Evolutionary conservation across 129 eudicot genomes (phyloP).

Genomic region (Silybum marianum): DNA sequence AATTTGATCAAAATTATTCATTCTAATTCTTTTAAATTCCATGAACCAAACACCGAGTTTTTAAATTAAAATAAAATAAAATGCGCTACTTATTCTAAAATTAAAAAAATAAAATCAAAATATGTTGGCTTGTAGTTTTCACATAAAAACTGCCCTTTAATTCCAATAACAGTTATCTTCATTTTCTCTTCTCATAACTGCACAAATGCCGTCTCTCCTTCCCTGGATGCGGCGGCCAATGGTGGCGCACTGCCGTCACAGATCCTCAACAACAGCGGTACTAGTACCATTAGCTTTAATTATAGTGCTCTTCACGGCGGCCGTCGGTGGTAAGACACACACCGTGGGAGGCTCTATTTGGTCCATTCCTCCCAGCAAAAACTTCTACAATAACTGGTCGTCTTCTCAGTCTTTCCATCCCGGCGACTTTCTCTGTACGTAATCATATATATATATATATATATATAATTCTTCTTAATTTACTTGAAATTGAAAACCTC

Average conservation of each 20-base stretch:
- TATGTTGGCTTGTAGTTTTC: neutral
- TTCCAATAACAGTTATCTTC: neutral
- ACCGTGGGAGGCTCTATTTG: conserved; percentile 51
- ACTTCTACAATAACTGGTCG: conserved; percentile 59
- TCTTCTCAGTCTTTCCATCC: conserved; percentile 39
- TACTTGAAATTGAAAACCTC: neutral
- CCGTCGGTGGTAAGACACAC: conserved; percentile 21
- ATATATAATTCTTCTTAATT: too few species aligned
- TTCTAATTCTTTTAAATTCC: too few species aligned
- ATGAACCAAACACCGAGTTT: too few species aligned
- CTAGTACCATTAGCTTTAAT: neutral
- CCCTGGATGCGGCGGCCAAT: neutral
- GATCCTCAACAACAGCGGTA: neutral
- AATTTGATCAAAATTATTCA: too few species aligned
- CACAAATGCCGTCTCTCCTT: conserved; percentile 1
- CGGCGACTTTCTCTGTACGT: conserved; percentile 56
- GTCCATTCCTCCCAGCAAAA: conserved; percentile 51
- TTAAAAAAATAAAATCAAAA: neutral
- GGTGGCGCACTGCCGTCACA: neutral
- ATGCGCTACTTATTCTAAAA: neutral
- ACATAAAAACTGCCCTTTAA: neutral
- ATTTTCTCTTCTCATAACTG: conserved; percentile 6
- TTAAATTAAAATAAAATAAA: too few species aligned
- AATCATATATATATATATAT: neutral
- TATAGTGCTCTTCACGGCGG: neutral